Evolutionary conservation across 176 grass and related monocot species (phyloP).

Genomic region (Cenchrus fungigraminus): DNA sequence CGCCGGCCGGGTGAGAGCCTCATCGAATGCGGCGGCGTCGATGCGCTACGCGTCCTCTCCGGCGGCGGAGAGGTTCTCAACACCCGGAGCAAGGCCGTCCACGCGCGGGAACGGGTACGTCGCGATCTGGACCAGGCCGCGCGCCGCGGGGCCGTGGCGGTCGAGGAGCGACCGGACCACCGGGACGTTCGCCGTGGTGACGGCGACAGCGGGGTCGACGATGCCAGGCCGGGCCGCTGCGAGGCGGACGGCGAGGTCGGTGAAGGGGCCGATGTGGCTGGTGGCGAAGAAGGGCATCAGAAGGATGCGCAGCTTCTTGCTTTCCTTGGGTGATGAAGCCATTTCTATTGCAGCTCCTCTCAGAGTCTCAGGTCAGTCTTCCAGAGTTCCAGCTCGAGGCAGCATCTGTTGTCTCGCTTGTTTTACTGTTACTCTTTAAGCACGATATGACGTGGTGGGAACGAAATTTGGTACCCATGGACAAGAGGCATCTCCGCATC

Average conservation of each 20-base stretch:
- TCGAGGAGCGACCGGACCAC: neutral
- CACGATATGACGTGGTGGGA: too few species aligned
- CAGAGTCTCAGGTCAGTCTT: too few species aligned
- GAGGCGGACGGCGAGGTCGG: conserved; percentile 35
- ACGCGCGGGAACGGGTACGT: conserved; percentile 20
- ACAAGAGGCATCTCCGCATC: too few species aligned
- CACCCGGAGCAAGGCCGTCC: conserved; percentile 12
- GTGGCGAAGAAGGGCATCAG: conserved; percentile 38
- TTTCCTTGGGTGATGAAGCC: too few species aligned
- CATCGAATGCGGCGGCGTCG: neutral
- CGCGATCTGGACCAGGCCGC: neutral
- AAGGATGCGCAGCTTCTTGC: conserved; percentile 7
- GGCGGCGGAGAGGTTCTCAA: conserved; percentile 2
- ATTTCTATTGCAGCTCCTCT: too few species aligned
- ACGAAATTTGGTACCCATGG: too few species aligned
- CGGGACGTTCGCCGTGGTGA: conserved; percentile 36
- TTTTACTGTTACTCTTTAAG: too few species aligned
- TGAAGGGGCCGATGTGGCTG: conserved; percentile 36
- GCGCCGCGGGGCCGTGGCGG: neutral
- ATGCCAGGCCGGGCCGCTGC: neutral
- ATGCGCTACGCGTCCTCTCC: conserved; percentile 5
- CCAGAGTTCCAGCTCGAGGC: too few species aligned
- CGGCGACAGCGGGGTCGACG: conserved; percentile 28
- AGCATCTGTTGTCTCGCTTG: too few species aligned
- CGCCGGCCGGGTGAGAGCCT: too few species aligned